These are phyloP conservation scores for Aspergillus egyptiacus DNA, from an alignment of 495 filamentous ascomycete genomes.

Conservation along the genomic window DNA sequence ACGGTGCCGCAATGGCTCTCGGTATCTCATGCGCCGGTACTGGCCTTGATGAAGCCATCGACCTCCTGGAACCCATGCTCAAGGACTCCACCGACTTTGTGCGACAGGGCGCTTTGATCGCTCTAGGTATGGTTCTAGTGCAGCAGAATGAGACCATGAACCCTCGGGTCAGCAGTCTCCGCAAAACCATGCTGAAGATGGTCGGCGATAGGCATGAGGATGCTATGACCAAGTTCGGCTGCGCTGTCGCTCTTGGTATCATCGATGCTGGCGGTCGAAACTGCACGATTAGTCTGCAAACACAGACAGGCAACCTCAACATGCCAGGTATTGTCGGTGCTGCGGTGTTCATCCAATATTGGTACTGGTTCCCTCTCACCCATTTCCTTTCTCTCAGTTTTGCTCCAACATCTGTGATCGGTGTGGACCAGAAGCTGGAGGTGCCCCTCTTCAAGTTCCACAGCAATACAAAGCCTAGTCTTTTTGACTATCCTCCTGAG, in stretches of 20 bases:
- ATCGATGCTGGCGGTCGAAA: conserved; percentile 98
- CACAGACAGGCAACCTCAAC: conserved; percentile 95
- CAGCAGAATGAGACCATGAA: conserved; percentile 98
- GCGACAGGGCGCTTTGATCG: conserved; percentile 91
- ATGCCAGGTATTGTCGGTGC: conserved; percentile 97
- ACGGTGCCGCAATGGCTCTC: conserved; percentile 96
- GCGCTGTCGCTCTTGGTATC: conserved; percentile 88
- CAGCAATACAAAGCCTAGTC: conserved; percentile 85
- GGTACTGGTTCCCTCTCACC: conserved; percentile 99
- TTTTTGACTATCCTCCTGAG: conserved; percentile 97
- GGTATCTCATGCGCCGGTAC: conserved; percentile 98
- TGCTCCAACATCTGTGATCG: conserved; percentile 89
- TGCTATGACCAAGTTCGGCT: conserved; percentile 98
- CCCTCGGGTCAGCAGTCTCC: conserved; percentile 73
- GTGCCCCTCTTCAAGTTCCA: conserved; percentile 95
- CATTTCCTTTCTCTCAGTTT: conserved; percentile 96
- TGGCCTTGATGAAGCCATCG: conserved; percentile 92
- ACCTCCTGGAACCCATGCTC: conserved; percentile 97
- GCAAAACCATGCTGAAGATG: conserved; percentile 84
- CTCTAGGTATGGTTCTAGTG: conserved; percentile 93
- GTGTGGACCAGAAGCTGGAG: conserved; percentile 86
- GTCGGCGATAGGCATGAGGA: conserved; percentile 95
- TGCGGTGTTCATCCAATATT: conserved; percentile 98
- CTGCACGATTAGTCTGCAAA: conserved; percentile 96
- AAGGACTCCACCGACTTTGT: conserved; percentile 99